Evolutionary conservation across 495 filamentous ascomycete genomes (phyloP), one percentile per base, ranked within the genome.

Genomic region (Daldinia grandis): DNA sequence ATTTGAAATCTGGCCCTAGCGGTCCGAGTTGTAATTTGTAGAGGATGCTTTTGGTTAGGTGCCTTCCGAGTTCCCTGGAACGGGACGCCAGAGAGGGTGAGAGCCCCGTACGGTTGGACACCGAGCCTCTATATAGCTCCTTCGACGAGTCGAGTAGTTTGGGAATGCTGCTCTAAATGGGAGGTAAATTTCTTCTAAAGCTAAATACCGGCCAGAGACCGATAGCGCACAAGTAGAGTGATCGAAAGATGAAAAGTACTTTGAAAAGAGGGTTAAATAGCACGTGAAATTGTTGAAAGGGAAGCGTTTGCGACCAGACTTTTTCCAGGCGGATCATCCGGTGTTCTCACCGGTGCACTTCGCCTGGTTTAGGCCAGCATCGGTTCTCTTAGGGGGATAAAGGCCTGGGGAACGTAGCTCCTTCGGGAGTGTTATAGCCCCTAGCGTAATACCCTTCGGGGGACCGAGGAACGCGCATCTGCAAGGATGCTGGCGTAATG

Each of bases 121-220:
- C 75, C 76, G 71, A 79, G 71, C 78, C 81, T 81, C 74, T 84
- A 81, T 86, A 83, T 86, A 87, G 79, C 84, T 83, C 81, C 82
- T 86, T 88, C 84, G 79, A 88, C 82, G 84, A 88, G 86, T 88
- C 84, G 84, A 87, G 85, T 88, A 88, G 85, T 88, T 88, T 87
- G 83, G 85, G 84, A 88, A 87, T 89, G 85, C 84, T 87, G 85
- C 87, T 90, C 85, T 54, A 54, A 90, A 86, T 87, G 85, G 83
- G 85, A 88, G 85, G 85, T 90, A 90, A 87, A 88, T 89, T 88
- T 85, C 85, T 87, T 64, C 56, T 87, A 88, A 89, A 88, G 87
- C 87, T 90, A 90, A 54, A 54, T 54, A 54, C 50, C 50, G 50
- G 50, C 50, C 50, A 54, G 50, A 54, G 50, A 54, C 50, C 50